Conservation (phyloP, 2,329 filamentous ascomycete species). For the Fusarium circinatum region DNA sequence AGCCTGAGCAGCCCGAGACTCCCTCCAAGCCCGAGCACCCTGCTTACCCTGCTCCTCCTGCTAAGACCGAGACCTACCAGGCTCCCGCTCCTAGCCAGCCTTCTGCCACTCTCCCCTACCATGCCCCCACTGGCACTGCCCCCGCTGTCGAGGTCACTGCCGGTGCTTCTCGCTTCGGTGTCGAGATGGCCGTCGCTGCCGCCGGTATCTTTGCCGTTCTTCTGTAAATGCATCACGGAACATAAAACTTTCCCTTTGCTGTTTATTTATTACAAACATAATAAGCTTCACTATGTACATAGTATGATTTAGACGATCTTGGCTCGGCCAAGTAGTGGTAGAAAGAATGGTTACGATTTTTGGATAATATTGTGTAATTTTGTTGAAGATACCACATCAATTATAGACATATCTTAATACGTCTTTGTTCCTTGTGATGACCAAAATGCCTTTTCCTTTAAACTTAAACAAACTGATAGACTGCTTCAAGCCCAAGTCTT, state of each 20-base stretch:
- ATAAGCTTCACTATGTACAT: slow-evolving; percentile 46
- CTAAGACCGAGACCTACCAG: slow-evolving; percentile 21
- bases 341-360: slow-evolving; percentile 42
- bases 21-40: slow-evolving; percentile 14
- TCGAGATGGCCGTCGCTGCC: slow-evolving; percentile 45
- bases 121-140: slow-evolving; percentile 29
- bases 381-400: slow-evolving; percentile 27
- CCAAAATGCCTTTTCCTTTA: not conserved
- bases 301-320: slow-evolving; percentile 44
- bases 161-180: slow-evolving; percentile 48
- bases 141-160: slow-evolving; percentile 42
- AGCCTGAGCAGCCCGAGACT: slow-evolving; percentile 19
- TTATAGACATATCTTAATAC: not conserved
- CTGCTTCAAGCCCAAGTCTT: not conserved
- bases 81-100: slow-evolving; percentile 30
- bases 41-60: slow-evolving; percentile 20
- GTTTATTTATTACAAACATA: slow-evolving; percentile 40
- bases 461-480: not conserved
- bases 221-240: slow-evolving; percentile 45
- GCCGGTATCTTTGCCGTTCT: slow-evolving; percentile 49
- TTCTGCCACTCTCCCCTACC: slow-evolving; percentile 35
- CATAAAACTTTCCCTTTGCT: slow-evolving; percentile 32
- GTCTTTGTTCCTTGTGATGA: not conserved
- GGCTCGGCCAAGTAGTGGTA: slow-evolving; percentile 33
- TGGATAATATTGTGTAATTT: slow-evolving; percentile 27